Base-by-base conservation (phyloP, 139 green algal genomes). In the Chlamydomonas asymmetrica region DNA sequence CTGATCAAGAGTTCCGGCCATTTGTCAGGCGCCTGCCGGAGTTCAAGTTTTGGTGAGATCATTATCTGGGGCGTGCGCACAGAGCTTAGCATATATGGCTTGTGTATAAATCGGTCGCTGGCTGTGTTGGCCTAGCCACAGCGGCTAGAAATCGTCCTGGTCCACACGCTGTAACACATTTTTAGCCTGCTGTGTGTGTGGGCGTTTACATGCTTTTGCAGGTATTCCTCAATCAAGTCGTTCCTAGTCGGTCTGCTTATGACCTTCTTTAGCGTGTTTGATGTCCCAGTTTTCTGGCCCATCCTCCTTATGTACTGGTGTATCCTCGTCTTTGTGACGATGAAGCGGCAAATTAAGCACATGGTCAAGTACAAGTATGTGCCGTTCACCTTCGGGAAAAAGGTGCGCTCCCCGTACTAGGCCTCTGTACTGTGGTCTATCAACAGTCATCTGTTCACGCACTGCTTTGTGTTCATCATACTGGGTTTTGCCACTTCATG, bases 231-330 rank as follows among this genome's bases (percentile, higher is more conserved):
- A 27, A 82, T 88, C 20, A 96, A 94, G 73, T 93, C 92, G 1
- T 65, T 99, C 6, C 38, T 94, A 10, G 76, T 98, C 1, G 97
- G 92, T 3, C 92, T 97, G 59, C 59, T 49, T 5, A 89, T 97
- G 78, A 99, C 97, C 1, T 97, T 99, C 72, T 97, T 98, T 81
- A 83, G 86, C 1, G 66, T 95, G 18, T 97, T 98, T 76, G 95
- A 99, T 65, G 89, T 99, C n/a, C 97, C 97, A 9, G 97, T 99
- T 1, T 99, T 99, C 81, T 99, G 96, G 97, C 97, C 97, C 40
- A 98, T 99, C 68, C 88, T 99, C 63, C 76, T 99, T 35, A 63
- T 99, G 29, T 99, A 99, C 82, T 99, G 89, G 70, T 83, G 67
- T 18, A 86, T 97, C 41, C 88, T 99, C 10, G 97, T 99, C 75